Conservation (phyloP, 2,329 filamentous ascomycete species). For the Verticillium alfalfae region DNA sequence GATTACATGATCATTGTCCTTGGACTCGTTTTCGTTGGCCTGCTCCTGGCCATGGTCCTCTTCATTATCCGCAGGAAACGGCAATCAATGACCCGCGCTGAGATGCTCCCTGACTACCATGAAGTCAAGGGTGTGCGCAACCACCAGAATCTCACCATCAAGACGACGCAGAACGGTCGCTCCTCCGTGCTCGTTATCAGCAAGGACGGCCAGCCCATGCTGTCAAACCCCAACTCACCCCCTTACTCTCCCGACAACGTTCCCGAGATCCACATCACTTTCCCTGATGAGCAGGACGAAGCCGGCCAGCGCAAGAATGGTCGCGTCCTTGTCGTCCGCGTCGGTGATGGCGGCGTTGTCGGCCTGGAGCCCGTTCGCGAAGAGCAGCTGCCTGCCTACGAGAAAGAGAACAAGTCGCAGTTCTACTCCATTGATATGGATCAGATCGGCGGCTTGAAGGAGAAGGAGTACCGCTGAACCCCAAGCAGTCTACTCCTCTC, state of each 20-base stretch:
- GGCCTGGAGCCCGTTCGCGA: slow-evolving; percentile 85
- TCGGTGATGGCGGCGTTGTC: slow-evolving; percentile 78
- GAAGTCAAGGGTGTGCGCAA: slow-evolving; percentile 51
- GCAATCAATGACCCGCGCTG: slow-evolving; percentile 39
- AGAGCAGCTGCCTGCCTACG: slow-evolving; percentile 78
- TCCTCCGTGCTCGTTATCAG: slow-evolving; percentile 73
- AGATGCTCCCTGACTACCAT: slow-evolving; percentile 65
- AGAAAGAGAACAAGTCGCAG: slow-evolving; percentile 69
- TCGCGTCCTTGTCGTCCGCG: slow-evolving; percentile 83
- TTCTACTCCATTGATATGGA: slow-evolving; percentile 96
- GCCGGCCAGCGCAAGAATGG: slow-evolving; percentile 76
- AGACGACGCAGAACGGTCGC: slow-evolving; percentile 46
- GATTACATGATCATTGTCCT: slow-evolving; percentile 77
- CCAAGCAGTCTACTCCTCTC: slow-evolving; percentile 8
- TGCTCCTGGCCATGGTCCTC: slow-evolving; percentile 63
- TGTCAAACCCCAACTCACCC: slow-evolving; percentile 68
- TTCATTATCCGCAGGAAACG: slow-evolving; percentile 65
- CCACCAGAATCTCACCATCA: slow-evolving; percentile 50
- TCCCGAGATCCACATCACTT: slow-evolving; percentile 96
- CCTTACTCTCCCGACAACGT: slow-evolving; percentile 77
- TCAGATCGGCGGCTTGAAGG: slow-evolving; percentile 87
- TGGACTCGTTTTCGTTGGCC: slow-evolving; percentile 67
- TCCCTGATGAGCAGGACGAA: slow-evolving; percentile 91
- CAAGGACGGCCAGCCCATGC: slow-evolving; percentile 69
- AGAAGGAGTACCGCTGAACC: slow-evolving; percentile 60